Conservation (phyloP, 1,284 basidiomycete species). For the Papiliotrema nemorosa region DNA sequence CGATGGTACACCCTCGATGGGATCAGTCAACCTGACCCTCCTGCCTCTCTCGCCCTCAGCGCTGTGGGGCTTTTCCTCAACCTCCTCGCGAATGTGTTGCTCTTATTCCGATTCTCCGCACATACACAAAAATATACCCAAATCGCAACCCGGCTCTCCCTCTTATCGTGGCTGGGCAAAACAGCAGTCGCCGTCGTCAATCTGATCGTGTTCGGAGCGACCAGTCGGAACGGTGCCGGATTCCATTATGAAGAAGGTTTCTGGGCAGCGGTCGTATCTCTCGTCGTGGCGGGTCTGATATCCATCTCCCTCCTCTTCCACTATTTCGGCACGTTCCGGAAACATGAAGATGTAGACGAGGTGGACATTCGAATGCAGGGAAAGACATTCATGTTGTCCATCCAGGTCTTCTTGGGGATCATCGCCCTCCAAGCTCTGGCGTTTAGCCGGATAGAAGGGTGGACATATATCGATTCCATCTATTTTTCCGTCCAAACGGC, state of each 20-base stretch:
- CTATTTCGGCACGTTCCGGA: constrained; percentile 39
- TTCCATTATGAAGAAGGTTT: constrained; percentile 48
- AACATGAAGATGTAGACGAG: constrained; percentile 8
- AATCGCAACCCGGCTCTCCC: constrained; percentile 30
- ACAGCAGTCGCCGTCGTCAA: constrained; percentile 49
- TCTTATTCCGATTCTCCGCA: constrained; percentile 50
- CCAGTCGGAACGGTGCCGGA: constrained; percentile 30
- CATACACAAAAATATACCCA: constrained; percentile 31
- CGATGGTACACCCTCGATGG: constrained; percentile 44
- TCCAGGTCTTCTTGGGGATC: constrained; percentile 45
- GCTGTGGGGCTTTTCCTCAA: constrained; percentile 49
- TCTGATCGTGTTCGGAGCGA: constrained; percentile 36
- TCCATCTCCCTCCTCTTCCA: constrained; percentile 44
- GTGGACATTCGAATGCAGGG: constrained; percentile 41
- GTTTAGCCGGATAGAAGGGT: constrained; percentile 40
- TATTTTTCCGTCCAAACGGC: constrained; percentile 30
- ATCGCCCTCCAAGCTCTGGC: constrained; percentile 43
- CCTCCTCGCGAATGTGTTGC: constrained; percentile 49
- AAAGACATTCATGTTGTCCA: constrained; percentile 50
- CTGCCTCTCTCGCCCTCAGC: constrained; percentile 45
- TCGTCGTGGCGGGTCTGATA: constrained; percentile 47
- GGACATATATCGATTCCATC: constrained; percentile 44
- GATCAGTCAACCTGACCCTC: constrained; percentile 32
- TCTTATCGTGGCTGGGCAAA: constrained; percentile 50
- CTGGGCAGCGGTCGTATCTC: constrained; percentile 51